These are phyloP conservation scores for Thamnidium elegans DNA, from an alignment of 192 early-diverging fungal genomes.

Conservation along the genomic window DNA sequence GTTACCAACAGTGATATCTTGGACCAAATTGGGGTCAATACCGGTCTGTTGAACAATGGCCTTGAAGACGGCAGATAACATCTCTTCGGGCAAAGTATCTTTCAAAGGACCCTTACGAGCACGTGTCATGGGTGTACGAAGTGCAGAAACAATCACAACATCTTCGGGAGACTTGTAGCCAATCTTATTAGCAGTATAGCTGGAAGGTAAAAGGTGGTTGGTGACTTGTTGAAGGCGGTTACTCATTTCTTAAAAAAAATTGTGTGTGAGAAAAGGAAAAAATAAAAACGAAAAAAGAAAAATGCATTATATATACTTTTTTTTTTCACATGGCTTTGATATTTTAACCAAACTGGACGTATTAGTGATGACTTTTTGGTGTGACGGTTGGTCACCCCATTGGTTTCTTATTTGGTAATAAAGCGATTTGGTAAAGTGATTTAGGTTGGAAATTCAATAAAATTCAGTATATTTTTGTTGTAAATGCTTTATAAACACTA, in stretches of 20 bases:
- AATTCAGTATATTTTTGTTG: too few species aligned
- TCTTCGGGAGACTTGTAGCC: slow-evolving; percentile 84
- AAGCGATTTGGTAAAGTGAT: too few species aligned
- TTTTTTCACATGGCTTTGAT: too few species aligned
- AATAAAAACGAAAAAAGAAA: background rate
- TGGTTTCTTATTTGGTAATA: too few species aligned
- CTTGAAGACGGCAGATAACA: slow-evolving; percentile 74
- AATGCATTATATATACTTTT: background rate
- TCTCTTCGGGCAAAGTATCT: slow-evolving; percentile 76
- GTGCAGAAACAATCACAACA: slow-evolving; percentile 88
- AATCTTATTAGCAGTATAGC: slow-evolving; percentile 50
- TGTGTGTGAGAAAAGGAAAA: background rate
- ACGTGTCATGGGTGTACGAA: slow-evolving; percentile 86
- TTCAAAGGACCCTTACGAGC: slow-evolving; percentile 93
- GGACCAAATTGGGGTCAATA: slow-evolving; percentile 57
- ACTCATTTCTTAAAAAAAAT: slow-evolving; percentile 35
- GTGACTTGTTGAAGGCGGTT: slow-evolving; percentile 55
- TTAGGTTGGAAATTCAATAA: too few species aligned
- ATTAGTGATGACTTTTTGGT: too few species aligned
- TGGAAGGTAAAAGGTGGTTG: slow-evolving; percentile 43
- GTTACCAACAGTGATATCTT: slow-evolving; percentile 77
- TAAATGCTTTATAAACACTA: too few species aligned
- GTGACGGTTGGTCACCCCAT: too few species aligned
- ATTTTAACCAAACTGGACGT: too few species aligned
- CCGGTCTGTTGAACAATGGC: slow-evolving; percentile 52